phyloP scores from a whole-genome alignment of 1,139 yeast genomes.

The Pichia terricola region DNA sequence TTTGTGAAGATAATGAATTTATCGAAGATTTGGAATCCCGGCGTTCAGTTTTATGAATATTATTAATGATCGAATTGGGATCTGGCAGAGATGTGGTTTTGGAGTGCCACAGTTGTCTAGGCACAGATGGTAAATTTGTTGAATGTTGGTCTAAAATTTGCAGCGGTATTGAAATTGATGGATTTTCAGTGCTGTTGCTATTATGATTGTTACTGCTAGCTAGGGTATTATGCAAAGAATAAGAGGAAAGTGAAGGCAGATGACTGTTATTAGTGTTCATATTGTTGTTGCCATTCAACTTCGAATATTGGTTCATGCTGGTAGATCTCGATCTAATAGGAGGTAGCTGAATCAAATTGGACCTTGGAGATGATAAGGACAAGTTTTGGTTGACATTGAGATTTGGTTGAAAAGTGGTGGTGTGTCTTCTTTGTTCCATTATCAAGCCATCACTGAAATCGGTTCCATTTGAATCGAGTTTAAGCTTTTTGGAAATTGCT shows the following conservation, averaged over 20 bases:
- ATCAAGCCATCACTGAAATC: background rate
- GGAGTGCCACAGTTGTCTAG: background rate
- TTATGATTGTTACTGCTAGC: background rate
- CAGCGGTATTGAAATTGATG: no score
- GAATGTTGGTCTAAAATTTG: slow-evolving; percentile 2
- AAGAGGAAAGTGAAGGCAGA: slow-evolving; percentile 8
- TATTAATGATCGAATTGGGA: background rate
- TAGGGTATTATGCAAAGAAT: slow-evolving; percentile 5
- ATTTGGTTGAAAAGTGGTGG: background rate
- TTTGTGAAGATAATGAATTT: slow-evolving; percentile 1
- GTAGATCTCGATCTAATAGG: slow-evolving; percentile 4
- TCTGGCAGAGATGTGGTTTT: background rate
- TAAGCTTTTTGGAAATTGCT: background rate
- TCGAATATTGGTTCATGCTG: background rate
- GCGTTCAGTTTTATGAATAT: background rate
- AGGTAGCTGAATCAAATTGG: slow-evolving; percentile 5
- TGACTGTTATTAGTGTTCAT: background rate
- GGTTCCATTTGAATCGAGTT: background rate
- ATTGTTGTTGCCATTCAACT: background rate
- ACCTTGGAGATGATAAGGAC: background rate
- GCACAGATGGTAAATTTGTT: slow-evolving; percentile 2
- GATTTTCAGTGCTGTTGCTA: background rate
- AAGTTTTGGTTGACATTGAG: background rate
- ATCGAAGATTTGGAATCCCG: background rate
- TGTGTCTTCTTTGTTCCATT: background rate